Base-by-base conservation (phyloP, 257 asterid genomes). In the Nicotiana otophora region DNA sequence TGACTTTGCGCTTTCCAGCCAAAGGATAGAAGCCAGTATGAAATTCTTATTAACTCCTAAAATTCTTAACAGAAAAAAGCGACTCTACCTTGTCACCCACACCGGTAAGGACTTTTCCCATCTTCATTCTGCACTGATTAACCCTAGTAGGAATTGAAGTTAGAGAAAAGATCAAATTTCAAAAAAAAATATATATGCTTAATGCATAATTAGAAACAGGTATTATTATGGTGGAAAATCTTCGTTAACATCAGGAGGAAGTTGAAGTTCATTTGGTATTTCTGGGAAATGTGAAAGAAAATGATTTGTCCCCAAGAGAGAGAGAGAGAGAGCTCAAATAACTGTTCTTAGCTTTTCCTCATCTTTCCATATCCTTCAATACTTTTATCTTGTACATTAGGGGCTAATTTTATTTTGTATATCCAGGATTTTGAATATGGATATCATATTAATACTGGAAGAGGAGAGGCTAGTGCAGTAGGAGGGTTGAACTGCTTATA, bases 111-210 rank as follows among this genome's bases (percentile, higher is more conserved):
- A 93, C 68, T 88, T 89, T 61, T 16, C 99, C 99, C 92, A 64
- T 93, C 95, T 94, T 96, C 99, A 96, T 92, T 81, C 92, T 91
- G 92, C 99, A 96, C 88, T 88, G 89, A 83, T 83, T 89, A 53
- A 94, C 87, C 94, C 99, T 95, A 83, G 78, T 53, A 82, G 67
- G 82, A 74, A 86, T 78, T 64, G 84, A 88, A 7, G 82, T 67
- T 57, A 51, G 74, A 83, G n/a, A 84, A 74, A 81, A 77, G 78
- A 75, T 60, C 79, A 23, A 72, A 46, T 46, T 46, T 20, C 61
- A 72, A 33, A n/a, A n/a, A n/a, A n/a, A n/a, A 46, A 48, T 23
- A 46, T 46, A 23, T 46, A 72, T 61, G 36, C 26, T 72, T 23
- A 46, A 46, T 46, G 61, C 61, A 31, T 46, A 72, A 48, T 26